These are phyloP conservation scores for Uncinocarpus reesii DNA, from an alignment of 2,329 filamentous ascomycete genomes.

Conservation along the genomic window DNA sequence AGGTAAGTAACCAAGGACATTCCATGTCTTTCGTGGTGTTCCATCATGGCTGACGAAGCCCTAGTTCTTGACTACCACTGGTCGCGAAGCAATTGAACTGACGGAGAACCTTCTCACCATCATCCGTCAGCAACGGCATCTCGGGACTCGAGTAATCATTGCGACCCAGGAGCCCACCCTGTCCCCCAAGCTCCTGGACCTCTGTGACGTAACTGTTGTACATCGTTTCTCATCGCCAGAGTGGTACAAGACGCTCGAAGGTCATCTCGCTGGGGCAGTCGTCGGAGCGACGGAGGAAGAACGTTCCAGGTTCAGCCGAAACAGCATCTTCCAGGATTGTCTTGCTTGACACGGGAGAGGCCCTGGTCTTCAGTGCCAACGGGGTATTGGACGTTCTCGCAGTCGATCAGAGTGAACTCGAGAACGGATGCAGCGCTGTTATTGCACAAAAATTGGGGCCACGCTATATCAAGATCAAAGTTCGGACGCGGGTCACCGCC, in stretches of 20 bases:
- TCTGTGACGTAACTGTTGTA: constrained; percentile 62
- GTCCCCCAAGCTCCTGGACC: constrained; percentile 55
- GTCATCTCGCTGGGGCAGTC: constrained; percentile 40
- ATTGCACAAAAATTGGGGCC: constrained; percentile 19
- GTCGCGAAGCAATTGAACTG: constrained; percentile 46
- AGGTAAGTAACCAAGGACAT: constrained; percentile 34
- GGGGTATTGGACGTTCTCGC: constrained; percentile 31
- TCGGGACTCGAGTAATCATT: constrained; percentile 56
- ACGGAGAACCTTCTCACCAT: constrained; percentile 53
- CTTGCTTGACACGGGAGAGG: constrained; percentile 40
- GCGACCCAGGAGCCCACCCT: constrained; percentile 70
- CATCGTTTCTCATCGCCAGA: constrained; percentile 60
- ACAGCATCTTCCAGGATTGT: constrained; percentile 39
- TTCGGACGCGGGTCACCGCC: constrained; percentile 34
- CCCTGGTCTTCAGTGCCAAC: constrained; percentile 41
- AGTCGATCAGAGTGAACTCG: background rate
- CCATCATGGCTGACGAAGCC: background rate
- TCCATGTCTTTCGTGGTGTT: background rate
- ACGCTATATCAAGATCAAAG: constrained; percentile 30
- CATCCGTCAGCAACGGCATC: constrained; percentile 62
- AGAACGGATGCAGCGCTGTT: background rate
- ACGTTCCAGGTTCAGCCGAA: constrained; percentile 18
- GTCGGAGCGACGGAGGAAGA: constrained; percentile 18
- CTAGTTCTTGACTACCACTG: constrained; percentile 49
- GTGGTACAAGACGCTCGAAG: constrained; percentile 45